A percentile compares a stretch with the other conserved stretches of the same genome.
phyloP scores from a whole-genome alignment of 129 eudicot genomes.

The Smallanthus sonchifolius region DNA sequence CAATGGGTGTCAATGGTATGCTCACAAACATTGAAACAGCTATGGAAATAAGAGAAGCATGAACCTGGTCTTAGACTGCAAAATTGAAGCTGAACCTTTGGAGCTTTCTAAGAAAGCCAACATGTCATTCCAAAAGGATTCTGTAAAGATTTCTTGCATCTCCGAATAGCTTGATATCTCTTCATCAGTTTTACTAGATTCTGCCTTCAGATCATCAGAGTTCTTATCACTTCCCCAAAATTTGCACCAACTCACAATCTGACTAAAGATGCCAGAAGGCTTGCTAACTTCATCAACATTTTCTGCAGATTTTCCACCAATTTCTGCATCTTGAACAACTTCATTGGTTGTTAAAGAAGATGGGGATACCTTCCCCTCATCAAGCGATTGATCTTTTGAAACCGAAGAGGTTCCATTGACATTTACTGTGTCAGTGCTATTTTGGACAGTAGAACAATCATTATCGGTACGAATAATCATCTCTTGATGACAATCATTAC shows the following conservation, averaged over 20 bases:
- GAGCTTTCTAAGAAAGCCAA: conserved; percentile 50
- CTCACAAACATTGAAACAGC: not conserved
- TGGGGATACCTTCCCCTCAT: conserved; percentile 17
- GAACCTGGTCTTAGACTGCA: conserved; percentile 71
- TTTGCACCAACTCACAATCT: conserved; percentile 47
- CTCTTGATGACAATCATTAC: conserved; percentile 23
- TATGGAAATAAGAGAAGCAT: conserved; percentile 14
- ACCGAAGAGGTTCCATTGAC: conserved; percentile 19
- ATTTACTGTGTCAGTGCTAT: conserved; percentile 15
- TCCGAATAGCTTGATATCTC: conserved; percentile 18
- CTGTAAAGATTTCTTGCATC: conserved; percentile 42
- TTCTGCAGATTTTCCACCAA: conserved; percentile 13
- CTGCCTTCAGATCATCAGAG: conserved; percentile 26
- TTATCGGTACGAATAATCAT: not conserved
- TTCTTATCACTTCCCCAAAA: conserved; percentile 32
- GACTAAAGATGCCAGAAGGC: conserved; percentile 30
- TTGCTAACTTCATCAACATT: conserved; percentile 20
- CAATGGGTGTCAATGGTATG: conserved; percentile 2
- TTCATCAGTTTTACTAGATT: conserved; percentile 12
- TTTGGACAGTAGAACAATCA: not conserved
- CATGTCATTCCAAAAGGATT: conserved; percentile 68
- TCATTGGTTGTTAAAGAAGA: conserved; percentile 32
- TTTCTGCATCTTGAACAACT: conserved; percentile 26
- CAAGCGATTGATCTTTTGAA: conserved; percentile 22
- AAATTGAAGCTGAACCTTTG: conserved; percentile 40